Conservation (phyloP, 2,329 filamentous ascomycete genomes). For the Fusarium guadeloupense region DNA sequence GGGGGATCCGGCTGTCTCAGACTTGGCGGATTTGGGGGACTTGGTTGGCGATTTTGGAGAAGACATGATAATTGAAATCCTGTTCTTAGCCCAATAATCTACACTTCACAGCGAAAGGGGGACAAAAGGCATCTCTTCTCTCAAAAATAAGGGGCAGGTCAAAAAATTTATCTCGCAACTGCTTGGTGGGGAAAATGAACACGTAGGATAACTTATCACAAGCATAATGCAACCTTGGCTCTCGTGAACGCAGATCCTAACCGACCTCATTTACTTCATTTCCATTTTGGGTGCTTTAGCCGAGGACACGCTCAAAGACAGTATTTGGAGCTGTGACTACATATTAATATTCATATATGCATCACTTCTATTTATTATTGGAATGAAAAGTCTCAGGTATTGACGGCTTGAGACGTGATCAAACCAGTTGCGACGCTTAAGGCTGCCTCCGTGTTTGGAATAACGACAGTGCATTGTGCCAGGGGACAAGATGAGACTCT, state of each 20-base stretch:
- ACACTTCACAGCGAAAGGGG: background rate
- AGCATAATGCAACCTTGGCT: background rate
- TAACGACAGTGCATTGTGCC: background rate
- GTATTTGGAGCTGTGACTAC: too few relatives aligned
- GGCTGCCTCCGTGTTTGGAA: conserved; percentile 18
- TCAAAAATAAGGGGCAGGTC: background rate
- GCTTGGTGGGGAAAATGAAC: background rate
- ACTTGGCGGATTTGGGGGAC: background rate
- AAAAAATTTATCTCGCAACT: background rate
- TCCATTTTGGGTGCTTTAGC: background rate
- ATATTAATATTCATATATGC: too few relatives aligned
- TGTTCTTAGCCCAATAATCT: too few relatives aligned
- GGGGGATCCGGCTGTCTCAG: background rate
- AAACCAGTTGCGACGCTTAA: conserved; percentile 15
- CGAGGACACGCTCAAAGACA: background rate
- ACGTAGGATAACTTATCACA: background rate
- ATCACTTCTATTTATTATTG: too few relatives aligned
- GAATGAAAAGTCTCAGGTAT: too few relatives aligned
- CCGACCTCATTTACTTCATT: background rate
- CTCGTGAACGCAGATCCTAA: background rate
- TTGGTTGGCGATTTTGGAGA: background rate
- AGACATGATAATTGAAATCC: background rate
- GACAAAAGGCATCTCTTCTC: background rate
- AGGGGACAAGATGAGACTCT: background rate
- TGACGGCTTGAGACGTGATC: background rate